Base-by-base conservation (phyloP, 1,139 yeast genomes). In the Blastobotrys capitulatus region DNA sequence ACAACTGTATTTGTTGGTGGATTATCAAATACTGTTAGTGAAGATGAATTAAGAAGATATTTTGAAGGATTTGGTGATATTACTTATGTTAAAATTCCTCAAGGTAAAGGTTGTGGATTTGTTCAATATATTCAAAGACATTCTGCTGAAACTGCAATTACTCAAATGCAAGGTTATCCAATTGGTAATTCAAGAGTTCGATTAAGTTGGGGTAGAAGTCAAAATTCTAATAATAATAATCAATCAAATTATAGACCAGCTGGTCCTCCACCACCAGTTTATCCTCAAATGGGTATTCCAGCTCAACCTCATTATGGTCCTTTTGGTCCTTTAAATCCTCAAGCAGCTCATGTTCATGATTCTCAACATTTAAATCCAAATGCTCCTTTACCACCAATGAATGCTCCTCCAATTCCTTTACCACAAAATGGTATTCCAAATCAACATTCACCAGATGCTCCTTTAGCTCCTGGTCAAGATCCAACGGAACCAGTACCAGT, bases 1-100 rank as follows among this genome's bases (percentile, higher is more conserved):
- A 87, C 96, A 12, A 89, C 97, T 0, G 96, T 89, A n/a, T 89
- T 89, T 65, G 92, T 89, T 20, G 97, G 97, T 25, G 97, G 97
- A 0, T 70, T 89, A 44, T 82, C 92, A 8, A 74, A 83, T 19
- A 81, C 82, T 47, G 89, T 87, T 26, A 74, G 80, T 15, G 97
- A 88, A 62, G 84, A 82, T 46, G 86, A 89, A 37, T 70, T 90
- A 46, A 77, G 82, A 56, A 73, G 86, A 4, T 74, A 84, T 47
- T 89, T 89, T 69, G 82, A 82, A 60, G 87, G 94, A 13, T 90
- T 86, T 71, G 97, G 97, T 27, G 77, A 78, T 48, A 86, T 90
- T 55, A 78, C 83, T 49, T 88, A 86, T 60, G 92, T 89, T 47
- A 87, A 88, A 64, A 86, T 89, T 46, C 96, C 96, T 9, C 82